Evolutionary conservation across 768 basidiomycete genomes (phyloP).

Genomic region (Strobilomyces dryophilus): DNA sequence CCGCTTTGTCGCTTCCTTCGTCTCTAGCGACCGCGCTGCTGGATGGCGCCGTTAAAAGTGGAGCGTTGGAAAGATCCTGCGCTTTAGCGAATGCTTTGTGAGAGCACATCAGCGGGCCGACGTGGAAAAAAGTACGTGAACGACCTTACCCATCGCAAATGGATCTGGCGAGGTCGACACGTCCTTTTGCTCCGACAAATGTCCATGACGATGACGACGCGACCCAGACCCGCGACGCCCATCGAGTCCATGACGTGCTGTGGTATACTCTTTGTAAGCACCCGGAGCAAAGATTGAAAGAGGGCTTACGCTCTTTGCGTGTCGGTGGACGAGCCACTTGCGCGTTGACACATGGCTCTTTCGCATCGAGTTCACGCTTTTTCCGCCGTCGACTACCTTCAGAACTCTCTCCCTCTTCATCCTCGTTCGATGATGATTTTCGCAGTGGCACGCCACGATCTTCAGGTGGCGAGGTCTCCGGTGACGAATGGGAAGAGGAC

Average conservation of each 20-base stretch:
- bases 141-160: slow-evolving; percentile 20
- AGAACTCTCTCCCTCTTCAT: slow-evolving; percentile 10
- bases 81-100: slow-evolving; percentile 22
- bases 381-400: slow-evolving; percentile 17
- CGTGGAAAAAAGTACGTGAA: too few species aligned
- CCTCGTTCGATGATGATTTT: slow-evolving; percentile 8
- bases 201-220: slow-evolving; percentile 4
- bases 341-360: not conserved
- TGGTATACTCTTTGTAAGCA: not conserved
- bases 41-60: not conserved
- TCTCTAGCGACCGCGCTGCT: not conserved
- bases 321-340: not conserved
- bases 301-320: slow-evolving; percentile 17
- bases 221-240: slow-evolving; percentile 11
- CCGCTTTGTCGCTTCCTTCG: not conserved
- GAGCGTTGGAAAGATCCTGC: not conserved
- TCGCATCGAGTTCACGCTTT: slow-evolving; percentile 14
- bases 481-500: slow-evolving; percentile 10
- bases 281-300: not conserved
- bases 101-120: not conserved
- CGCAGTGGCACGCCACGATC: slow-evolving; percentile 6
- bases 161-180: slow-evolving; percentile 9
- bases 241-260: slow-evolving; percentile 7
- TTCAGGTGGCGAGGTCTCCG: slow-evolving; percentile 8
- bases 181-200: slow-evolving; percentile 2